Evolutionary conservation across 305 asterid genomes (phyloP).

Genomic region (Fraxinus platypoda): DNA sequence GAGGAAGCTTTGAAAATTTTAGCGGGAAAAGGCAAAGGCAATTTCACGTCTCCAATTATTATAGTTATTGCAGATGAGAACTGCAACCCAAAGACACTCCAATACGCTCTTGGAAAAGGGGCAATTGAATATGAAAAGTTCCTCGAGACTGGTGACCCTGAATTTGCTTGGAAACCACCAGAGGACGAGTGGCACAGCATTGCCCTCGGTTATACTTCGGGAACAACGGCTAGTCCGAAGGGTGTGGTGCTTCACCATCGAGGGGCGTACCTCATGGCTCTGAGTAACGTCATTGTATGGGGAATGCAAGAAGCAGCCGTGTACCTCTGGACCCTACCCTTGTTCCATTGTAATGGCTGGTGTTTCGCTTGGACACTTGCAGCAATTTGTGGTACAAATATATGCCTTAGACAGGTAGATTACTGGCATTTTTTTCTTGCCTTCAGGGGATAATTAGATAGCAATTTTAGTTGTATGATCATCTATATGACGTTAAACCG

Average conservation of each 20-base stretch:
- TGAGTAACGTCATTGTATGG: conserved; percentile 68
- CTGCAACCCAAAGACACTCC: conserved; percentile 62
- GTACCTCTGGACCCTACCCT: conserved; percentile 85
- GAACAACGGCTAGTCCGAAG: conserved; percentile 92
- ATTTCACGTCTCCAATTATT: conserved; percentile 53
- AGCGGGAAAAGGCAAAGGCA: conserved; percentile 41
- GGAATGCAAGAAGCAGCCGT: conserved; percentile 75
- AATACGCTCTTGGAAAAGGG: conserved; percentile 62
- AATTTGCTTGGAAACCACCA: conserved; percentile 79
- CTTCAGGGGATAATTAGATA: neutral
- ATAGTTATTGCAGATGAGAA: conserved; percentile 66
- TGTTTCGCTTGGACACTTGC: conserved; percentile 92
- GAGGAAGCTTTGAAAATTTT: conserved; percentile 71
- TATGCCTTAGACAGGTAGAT: conserved; percentile 86
- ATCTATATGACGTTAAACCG: neutral
- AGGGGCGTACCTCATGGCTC: conserved; percentile 88
- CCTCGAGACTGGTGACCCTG: conserved; percentile 67
- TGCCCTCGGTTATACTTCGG: conserved; percentile 84
- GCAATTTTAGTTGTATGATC: neutral
- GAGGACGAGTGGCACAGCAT: conserved; percentile 96
- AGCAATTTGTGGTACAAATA: conserved; percentile 76
- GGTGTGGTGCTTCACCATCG: conserved; percentile 93
- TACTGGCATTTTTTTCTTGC: neutral
- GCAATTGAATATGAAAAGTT: conserved; percentile 81
- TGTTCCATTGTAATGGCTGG: conserved; percentile 99